Base-by-base conservation (phyloP, 805 yeast species). In the Kodamaea laetipori region DNA sequence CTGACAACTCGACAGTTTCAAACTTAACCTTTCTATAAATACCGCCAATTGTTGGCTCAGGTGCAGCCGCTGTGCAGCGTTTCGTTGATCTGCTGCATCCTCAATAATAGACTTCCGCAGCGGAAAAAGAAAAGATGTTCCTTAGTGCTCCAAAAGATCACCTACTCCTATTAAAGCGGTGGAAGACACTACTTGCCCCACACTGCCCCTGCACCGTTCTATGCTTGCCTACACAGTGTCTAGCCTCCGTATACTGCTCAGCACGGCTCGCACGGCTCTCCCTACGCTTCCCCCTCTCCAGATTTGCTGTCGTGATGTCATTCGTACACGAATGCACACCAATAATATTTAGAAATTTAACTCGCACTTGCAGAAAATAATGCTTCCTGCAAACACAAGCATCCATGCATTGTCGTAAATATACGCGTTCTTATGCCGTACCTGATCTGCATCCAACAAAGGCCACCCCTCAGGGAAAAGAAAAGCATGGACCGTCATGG, bases 371-470 rank as follows among this genome's bases (percentile, higher is more conserved):
- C 33, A 28, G 33, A 15, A 21, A 21, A 21, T 21, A 21, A 11
- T 28, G 9, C 33, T 4, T 15, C 33, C 6, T 13, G 15, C n/a
- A 15, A 30, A 15, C 34, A 30, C 34, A 30, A 30, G 17, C 37
- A 26, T 34, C 37, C 26, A 18, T 37, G n/a, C 15, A 37, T 30
- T 38, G 36, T 38, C 41, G 41, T 38, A 38, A 38, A 38, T 38
- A 38, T 38, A 38, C 41, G 41, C 36, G 24, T 31, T 27, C 32
- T 38, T 18, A 38, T 38, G 41, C 41, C 30, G 41, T 38, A 38
- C 41, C 41, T 38, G 41, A 38, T 38, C 41, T 38, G 19, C 45
- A 21, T 36, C 39, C 19, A 36, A 28, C 33, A 28, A 28, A 28
- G 33, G 7, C 18, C 19, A 27, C 31, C 31, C 31, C 31, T 27